Evolutionary conservation across 106 monocot genomes (phyloP).

Genomic region (Allium fistulosum): DNA sequence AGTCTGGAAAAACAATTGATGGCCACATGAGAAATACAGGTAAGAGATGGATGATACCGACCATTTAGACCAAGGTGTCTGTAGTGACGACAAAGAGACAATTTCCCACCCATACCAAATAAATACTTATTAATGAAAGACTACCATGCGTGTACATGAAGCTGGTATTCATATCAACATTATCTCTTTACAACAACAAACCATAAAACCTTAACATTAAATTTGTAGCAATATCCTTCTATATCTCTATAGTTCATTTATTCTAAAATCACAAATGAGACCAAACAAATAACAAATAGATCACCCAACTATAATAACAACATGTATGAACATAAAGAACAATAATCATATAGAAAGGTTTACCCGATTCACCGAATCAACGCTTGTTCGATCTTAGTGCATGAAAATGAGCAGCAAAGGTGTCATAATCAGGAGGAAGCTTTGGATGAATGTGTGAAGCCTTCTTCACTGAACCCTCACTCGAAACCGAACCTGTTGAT

Average conservation of each 20-base stretch:
- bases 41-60: too few species aligned
- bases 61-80: too few species aligned
- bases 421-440: slow-evolving; percentile 61
- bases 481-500: slow-evolving; percentile 13
- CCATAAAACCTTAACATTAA: too few species aligned
- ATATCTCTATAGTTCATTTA: too few species aligned
- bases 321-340: background rate
- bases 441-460: slow-evolving; percentile 67
- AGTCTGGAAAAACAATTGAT: too few species aligned
- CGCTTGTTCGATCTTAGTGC: slow-evolving; percentile 47
- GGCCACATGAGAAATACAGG: too few species aligned
- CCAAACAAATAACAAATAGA: slow-evolving; percentile 7
- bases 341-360: background rate
- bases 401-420: slow-evolving; percentile 60
- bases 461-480: slow-evolving; percentile 17
- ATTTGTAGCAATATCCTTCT: background rate
- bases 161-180: too few species aligned
- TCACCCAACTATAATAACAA: slow-evolving; percentile 2
- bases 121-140: too few species aligned
- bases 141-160: too few species aligned
- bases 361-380: background rate
- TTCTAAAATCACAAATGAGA: background rate
- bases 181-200: too few species aligned
- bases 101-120: too few species aligned
- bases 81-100: too few species aligned